These are phyloP conservation scores for Macrolepiota dolichaula DNA, from an alignment of 768 basidiomycete genomes.

Conservation along the genomic window DNA sequence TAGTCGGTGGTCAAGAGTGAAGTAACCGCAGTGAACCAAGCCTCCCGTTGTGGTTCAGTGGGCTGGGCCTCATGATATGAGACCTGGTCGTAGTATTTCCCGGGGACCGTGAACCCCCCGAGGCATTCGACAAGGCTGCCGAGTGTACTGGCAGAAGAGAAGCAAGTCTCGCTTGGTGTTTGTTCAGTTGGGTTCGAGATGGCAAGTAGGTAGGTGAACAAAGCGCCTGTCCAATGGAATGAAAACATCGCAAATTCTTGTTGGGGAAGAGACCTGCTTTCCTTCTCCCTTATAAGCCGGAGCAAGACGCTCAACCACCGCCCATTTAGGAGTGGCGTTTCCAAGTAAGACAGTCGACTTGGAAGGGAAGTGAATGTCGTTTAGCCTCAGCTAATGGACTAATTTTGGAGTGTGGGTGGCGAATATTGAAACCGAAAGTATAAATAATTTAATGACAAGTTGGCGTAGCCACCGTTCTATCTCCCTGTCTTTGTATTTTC, in stretches of 20 bases:
- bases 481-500: too few species aligned
- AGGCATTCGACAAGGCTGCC: constrained; percentile 21
- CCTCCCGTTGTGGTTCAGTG: constrained; percentile 19
- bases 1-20: constrained; percentile 27
- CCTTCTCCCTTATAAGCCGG: background rate
- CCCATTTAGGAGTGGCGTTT: too few species aligned
- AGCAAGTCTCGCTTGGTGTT: background rate
- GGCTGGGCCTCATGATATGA: constrained; percentile 32
- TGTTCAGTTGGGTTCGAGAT: background rate
- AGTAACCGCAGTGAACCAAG: constrained; percentile 23
- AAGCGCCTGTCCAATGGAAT: background rate
- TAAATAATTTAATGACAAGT: too few species aligned
- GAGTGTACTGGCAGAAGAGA: background rate
- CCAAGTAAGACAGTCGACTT: too few species aligned
- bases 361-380: too few species aligned
- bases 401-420: too few species aligned
- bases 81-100: constrained; percentile 22
- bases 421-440: too few species aligned
- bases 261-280: too few species aligned
- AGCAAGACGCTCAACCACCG: background rate
- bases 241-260: background rate
- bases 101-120: constrained; percentile 26
- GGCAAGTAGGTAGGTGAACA: background rate
- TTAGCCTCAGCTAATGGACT: too few species aligned
- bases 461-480: too few species aligned